Evolutionary conservation across 1,284 basidiomycete species (phyloP), one percentile per base, ranked within the genome.

Genomic region (Earliella scabrosa): DNA sequence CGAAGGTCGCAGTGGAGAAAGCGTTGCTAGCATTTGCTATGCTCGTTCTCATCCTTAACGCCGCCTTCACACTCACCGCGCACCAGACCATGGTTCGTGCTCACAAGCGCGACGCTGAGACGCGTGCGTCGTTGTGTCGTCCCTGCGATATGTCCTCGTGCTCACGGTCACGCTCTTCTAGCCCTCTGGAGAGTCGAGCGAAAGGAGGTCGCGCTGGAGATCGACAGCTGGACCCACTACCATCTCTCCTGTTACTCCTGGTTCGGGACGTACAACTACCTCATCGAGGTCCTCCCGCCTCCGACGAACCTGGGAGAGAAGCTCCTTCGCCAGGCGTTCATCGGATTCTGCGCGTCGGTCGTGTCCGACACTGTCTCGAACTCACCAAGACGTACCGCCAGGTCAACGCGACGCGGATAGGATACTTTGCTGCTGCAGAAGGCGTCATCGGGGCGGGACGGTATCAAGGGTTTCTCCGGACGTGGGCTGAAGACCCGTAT

Each of bases 331-430:
- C 90, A 92, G 52, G 93, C 93, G 0, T 83, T 93, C 71, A 96
- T 96, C 61, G 93, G 93, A 1, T 96, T 96, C 69, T 78, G 75
- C 38, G 91, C 93, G 1, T 92, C 91, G 2, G 77, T 95, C 48
- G 78, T 87, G 3, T 94, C 91, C 10, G 94, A 96, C 68, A 89
- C 87, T 0, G 68, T 91, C 43, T 92, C 89, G 49, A 96, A 97
- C 75, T 93, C 88, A 75, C 96, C 66, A 97, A 96, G 79, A 96
- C 94, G 0, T 96, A 95, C 73, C 79, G 94, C 16, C 94, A 97
- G 71, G 92, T 94, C 16, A 86, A 94, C 69, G 86, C 88, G 57
- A 85, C 84, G 3, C 80, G 85, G 31, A 86, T 96, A 14, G 84
- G 87, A 2, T 97, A 96, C 69, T 44, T 76, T 5, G 82, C 85